Conservation (phyloP, 169 alveolate genomes). For the Plasmodium relictum region DNA sequence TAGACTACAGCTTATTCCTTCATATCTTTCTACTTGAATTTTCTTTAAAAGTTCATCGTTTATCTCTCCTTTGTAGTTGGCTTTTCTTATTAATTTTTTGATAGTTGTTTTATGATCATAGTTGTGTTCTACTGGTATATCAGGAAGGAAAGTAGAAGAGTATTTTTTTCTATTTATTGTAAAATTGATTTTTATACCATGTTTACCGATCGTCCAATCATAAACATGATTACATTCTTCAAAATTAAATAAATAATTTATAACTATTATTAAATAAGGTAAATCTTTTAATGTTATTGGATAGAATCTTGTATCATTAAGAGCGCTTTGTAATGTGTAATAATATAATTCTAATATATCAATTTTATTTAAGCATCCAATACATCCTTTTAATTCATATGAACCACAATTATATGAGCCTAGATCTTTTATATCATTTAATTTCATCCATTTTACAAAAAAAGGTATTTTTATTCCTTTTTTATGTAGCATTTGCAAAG, state of each 20-base stretch:
- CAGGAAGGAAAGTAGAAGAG: slow-evolving; percentile 84
- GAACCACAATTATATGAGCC: slow-evolving; percentile 56
- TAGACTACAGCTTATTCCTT: slow-evolving; percentile 60
- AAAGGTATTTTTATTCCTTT: slow-evolving; percentile 32
- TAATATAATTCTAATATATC: slow-evolving; percentile 36
- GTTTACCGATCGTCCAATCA: slow-evolving; percentile 85
- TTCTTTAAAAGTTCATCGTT: slow-evolving; percentile 44
- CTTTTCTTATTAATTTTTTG: slow-evolving; percentile 44
- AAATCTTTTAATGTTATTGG: slow-evolving; percentile 47
- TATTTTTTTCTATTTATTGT: slow-evolving; percentile 62
- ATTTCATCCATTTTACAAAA: slow-evolving; percentile 70
- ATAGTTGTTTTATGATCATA: slow-evolving; percentile 52
- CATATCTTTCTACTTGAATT: slow-evolving; percentile 51
- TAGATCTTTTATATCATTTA: slow-evolving; percentile 29
- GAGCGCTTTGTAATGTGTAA: slow-evolving; percentile 42
- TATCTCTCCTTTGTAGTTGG: slow-evolving; percentile 52
- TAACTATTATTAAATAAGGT: slow-evolving; percentile 38
- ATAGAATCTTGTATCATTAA: slow-evolving; percentile 37
- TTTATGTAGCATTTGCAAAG: slow-evolving; percentile 20
- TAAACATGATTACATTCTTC: slow-evolving; percentile 77
- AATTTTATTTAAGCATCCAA: slow-evolving; percentile 52
- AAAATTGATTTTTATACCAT: slow-evolving; percentile 79
- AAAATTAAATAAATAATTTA: slow-evolving; percentile 24
- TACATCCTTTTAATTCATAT: slow-evolving; percentile 65
- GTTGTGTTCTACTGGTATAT: slow-evolving; percentile 81